phyloP scores from a whole-genome alignment of 306 rosid species.

The Lathyrus tuberosus region DNA sequence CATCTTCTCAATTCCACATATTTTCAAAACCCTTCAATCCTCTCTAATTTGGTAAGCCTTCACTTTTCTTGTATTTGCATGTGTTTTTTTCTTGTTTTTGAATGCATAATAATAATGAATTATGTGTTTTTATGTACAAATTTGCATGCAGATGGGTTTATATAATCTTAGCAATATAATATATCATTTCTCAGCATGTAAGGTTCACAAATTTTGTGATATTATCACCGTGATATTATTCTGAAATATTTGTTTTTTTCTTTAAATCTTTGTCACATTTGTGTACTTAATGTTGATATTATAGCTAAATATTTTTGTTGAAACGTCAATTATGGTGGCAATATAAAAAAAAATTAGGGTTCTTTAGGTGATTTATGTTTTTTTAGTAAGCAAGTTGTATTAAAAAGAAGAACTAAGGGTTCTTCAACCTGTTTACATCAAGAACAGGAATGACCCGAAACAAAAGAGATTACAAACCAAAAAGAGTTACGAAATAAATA shows the following conservation, averaged over 20 bases:
- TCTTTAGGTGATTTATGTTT: neutral
- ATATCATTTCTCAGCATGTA: neutral
- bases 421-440: too few relatives aligned
- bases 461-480: too few relatives aligned
- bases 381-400: too few relatives aligned
- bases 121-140: neutral
- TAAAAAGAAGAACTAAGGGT: too few relatives aligned
- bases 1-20: neutral
- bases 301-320: neutral
- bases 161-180: too few relatives aligned
- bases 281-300: neutral
- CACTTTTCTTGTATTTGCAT: neutral
- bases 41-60: neutral
- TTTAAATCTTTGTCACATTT: neutral
- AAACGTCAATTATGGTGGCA: neutral
- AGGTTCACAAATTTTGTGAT: neutral
- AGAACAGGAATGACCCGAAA: too few relatives aligned
- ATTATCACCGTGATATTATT: neutral
- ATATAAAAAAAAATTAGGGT: neutral
- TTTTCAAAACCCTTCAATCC: neutral
- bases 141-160: neutral
- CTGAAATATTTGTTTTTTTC: neutral
- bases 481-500: too few relatives aligned
- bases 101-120: neutral
- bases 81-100: neutral